Base-by-base conservation (phyloP, 2,329 filamentous ascomycete genomes). In the Sphaceloma murrayae region DNA sequence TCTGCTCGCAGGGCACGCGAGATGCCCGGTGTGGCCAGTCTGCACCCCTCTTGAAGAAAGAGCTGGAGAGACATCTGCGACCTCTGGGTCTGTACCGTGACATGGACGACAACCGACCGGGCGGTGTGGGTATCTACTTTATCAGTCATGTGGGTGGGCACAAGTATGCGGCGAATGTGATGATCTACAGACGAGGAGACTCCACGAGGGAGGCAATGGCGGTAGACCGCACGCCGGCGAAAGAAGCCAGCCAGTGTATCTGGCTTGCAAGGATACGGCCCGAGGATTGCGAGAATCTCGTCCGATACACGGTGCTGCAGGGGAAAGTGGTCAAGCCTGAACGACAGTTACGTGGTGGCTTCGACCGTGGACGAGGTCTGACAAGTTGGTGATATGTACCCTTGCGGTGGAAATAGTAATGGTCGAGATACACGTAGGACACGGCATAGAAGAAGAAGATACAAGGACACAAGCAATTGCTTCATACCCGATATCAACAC, bases 91-190 rank as follows among this genome's bases (percentile, higher is more conserved):
- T 98, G 14, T 88, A 82, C 62, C 79, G 91, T 21, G 89, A 96
- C 59, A 66, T 91, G 34, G 78, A 93, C 58, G 91, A 98, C 60
- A 80, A 87, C 61, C 69, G 91, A 47, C 86, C 88, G 0, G 89
- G 89, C 8, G 91, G 91, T 9, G 89, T 95, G 4, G 89, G 86
- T 0, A 85, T 98, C 52, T 94, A 94, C 66, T 96, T 95, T 60
- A 93, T 96, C 58, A 89, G 80, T 53, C 91, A 98, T 58, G 87
- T 95, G 2, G 91, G 91, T 19, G 91, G 91, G 0, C 91, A 98
- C 69, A 95, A 95, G 67, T 96, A 94, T 66, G 80, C 81, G 34
- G 91, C 91, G 19, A 98, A 98, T 56, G 78, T 96, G 54, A 84
- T 98, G 69, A 72, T 98, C 1, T 96, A 98, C 62, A 75, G 91